Evolutionary conservation across 2,329 filamentous ascomycete genomes (phyloP).

Genomic region (Neofusicoccum ribis): DNA sequence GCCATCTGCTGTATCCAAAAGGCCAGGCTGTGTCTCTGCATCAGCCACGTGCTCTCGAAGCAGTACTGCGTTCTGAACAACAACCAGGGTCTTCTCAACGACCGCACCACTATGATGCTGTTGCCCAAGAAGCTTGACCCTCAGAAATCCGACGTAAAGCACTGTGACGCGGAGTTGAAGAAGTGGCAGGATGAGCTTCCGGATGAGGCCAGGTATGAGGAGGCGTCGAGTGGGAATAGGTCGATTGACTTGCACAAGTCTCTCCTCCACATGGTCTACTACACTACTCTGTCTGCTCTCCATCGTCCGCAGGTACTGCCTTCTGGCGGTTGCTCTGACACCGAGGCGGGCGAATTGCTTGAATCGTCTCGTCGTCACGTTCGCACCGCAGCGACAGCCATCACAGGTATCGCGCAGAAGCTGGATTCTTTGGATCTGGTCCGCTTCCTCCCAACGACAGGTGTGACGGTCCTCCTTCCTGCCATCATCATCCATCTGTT

Average conservation of each 20-base stretch:
- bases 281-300: conserved; percentile 85
- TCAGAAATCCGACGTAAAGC: conserved; percentile 76
- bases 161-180: conserved; percentile 76
- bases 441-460: conserved; percentile 80
- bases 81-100: conserved; percentile 69
- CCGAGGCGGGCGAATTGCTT: conserved; percentile 67
- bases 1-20: conserved; percentile 90
- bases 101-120: conserved; percentile 80
- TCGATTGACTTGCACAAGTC: conserved; percentile 73
- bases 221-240: conserved; percentile 59
- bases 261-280: conserved; percentile 91
- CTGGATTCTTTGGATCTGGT: conserved; percentile 73
- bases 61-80: conserved; percentile 91
- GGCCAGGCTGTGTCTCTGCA: conserved; percentile 83
- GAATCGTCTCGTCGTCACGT: conserved; percentile 82
- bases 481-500: conserved; percentile 93
- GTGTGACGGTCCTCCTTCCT: conserved; percentile 85
- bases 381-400: conserved; percentile 78
- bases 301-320: conserved; percentile 90
- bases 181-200: conserved; percentile 76
- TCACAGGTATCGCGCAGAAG: conserved; percentile 79
- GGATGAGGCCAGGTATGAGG: conserved; percentile 67
- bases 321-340: conserved; percentile 50
- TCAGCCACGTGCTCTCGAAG: conserved; percentile 83
- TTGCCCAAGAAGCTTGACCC: conserved; percentile 84